Conservation (phyloP, 2,329 filamentous ascomycete genomes). For the Alternaria triticimaculans region DNA sequence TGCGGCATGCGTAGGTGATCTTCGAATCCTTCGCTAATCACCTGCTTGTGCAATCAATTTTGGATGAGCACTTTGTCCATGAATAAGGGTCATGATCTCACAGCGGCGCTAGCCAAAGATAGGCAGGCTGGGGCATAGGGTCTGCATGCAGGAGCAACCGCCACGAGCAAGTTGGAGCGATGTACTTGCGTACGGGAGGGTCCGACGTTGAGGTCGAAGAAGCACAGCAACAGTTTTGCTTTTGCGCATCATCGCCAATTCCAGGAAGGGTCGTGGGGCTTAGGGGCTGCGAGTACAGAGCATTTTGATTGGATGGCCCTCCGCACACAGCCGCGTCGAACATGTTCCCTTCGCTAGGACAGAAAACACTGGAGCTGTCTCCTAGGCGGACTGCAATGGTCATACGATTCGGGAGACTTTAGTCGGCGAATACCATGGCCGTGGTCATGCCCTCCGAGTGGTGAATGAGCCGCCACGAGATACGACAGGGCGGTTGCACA, state of each 20-base stretch:
- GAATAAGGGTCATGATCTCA: not conserved
- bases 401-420: not conserved
- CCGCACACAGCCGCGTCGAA: constrained; percentile 2
- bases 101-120: not conserved
- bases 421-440: not conserved
- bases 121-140: constrained; percentile 2
- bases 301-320: constrained; percentile 12
- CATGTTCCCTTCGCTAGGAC: constrained; percentile 5
- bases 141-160: constrained; percentile 28
- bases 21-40: not conserved
- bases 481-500: not conserved
- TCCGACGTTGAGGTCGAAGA: constrained; percentile 5
- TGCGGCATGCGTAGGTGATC: not conserved
- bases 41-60: not conserved
- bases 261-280: not conserved
- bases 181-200: constrained; percentile 11
- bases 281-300: constrained; percentile 2
- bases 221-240: constrained; percentile 11
- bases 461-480: not conserved
- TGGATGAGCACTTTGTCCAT: not conserved
- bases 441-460: not conserved
- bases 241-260: constrained; percentile 10
- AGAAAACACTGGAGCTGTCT: not conserved
- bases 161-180: constrained; percentile 25
- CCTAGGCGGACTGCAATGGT: not conserved